These are phyloP conservation scores for Pseudopithomyces chartarum DNA, from an alignment of 2,329 filamentous ascomycete species.

Conservation along the genomic window DNA sequence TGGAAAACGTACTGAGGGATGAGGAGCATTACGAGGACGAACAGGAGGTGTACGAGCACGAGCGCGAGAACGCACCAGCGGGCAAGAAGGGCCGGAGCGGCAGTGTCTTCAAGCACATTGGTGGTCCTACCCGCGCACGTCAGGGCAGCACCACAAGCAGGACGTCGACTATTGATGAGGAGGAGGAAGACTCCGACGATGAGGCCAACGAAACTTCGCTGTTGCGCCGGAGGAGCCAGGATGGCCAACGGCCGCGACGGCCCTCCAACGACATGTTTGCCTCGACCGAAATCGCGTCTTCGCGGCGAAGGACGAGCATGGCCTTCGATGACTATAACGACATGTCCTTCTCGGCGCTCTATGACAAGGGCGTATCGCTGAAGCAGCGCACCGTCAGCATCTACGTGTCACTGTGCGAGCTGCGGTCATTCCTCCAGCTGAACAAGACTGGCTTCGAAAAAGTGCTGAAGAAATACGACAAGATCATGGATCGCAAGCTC, in stretches of 20 bases:
- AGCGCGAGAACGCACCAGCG: slow-evolving; percentile 44
- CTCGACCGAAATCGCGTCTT: slow-evolving; percentile 65
- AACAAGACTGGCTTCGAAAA: slow-evolving; percentile 97
- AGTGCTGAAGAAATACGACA: slow-evolving; percentile 98
- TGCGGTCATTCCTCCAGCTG: slow-evolving; percentile 94
- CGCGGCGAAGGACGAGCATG: slow-evolving; percentile 65
- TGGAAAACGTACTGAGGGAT: slow-evolving; percentile 76
- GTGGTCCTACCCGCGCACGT: slow-evolving; percentile 49
- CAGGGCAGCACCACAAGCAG: slow-evolving; percentile 50
- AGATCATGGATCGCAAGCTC: slow-evolving; percentile 83
- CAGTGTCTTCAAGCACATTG: slow-evolving; percentile 60
- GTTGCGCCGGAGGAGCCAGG: slow-evolving; percentile 47
- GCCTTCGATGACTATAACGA: slow-evolving; percentile 81
- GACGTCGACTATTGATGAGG: slow-evolving; percentile 58
- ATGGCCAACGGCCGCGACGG: slow-evolving; percentile 31
- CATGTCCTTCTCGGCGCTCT: slow-evolving; percentile 71
- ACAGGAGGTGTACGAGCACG: slow-evolving; percentile 41
- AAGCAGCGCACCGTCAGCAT: slow-evolving; percentile 88
- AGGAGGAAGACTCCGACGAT: slow-evolving; percentile 61
- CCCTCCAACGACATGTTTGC: slow-evolving; percentile 60
- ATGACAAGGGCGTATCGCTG: slow-evolving; percentile 77
- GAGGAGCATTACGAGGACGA: slow-evolving; percentile 70
- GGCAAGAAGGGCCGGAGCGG: slow-evolving; percentile 48
- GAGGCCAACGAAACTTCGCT: slow-evolving; percentile 59
- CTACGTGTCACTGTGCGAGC: slow-evolving; percentile 91